Base-by-base conservation (phyloP, 176 grass and related monocot species). In the Miscanthus lutarioriparius region DNA sequence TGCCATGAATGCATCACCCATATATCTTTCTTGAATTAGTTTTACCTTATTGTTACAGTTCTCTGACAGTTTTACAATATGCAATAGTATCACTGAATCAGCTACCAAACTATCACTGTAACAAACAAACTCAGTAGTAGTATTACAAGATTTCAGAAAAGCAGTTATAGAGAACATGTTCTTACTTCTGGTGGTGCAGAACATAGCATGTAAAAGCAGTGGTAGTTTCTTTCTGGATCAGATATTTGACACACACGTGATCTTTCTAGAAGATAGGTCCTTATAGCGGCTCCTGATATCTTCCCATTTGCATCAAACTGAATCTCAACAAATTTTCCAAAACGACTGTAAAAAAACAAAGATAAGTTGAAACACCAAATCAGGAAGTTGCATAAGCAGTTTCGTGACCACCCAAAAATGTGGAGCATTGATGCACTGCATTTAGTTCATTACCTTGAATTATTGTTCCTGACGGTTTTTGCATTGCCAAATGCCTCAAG, bases 401-500 rank as follows among this genome's bases (percentile, higher is more conserved):
- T 65, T 78, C 44, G 22, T 38, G 74, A 73, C 45, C 5, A 86
- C 3, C 23, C 7, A 67, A 75, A 87, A 72, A 88, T 63, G 33
- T 54, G 71, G 70, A 78, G 9, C 33, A 41, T 76, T 15, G 67
- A 20, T 68, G 80, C 15, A 69, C 20, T 25, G 32, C 37, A 88
- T 61, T 63, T 37, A 44, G n/a, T 38, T 58, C 25, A 47, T 70
- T 91, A 97, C 94, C 94, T 97, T 78, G 94, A 97, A 49, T 97
- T 97, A 82, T 97, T 97, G 80, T 94, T 97, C 82, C 94, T 88
- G 58, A 97, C 94, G 74, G 91, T 97, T 88, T 97, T 97, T 76
- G 94, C 94, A 79, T 97, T 97, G 43, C 94, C 94, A 88, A 97
- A 97, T 88, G 94, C 94, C 88, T 97, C 94, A 25, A 97, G 91